Percentiles rank a stretch among this genome's conserved stretches.
Evolutionary conservation across 805 yeast species (phyloP).

Genomic region (Candida coquimbonensis): DNA sequence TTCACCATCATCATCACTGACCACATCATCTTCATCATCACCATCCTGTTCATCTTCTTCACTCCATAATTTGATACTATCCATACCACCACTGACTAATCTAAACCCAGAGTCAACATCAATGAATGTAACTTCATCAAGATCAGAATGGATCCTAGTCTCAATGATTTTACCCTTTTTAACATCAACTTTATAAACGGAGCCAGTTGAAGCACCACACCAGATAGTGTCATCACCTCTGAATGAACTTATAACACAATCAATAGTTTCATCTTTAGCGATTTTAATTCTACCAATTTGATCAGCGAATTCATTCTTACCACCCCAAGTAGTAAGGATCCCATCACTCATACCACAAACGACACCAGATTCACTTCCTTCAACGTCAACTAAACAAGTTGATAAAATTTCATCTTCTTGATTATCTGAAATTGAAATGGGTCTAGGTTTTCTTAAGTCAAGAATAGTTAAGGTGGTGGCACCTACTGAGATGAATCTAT

Average conservation of each 20-base stretch:
- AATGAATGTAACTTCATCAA: constrained; percentile 69
- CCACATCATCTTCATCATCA: not conserved
- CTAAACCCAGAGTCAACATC: constrained; percentile 81
- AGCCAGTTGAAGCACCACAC: constrained; percentile 79
- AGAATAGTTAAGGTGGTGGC: constrained; percentile 74
- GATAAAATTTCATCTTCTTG: constrained; percentile 91
- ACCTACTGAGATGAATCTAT: constrained; percentile 75
- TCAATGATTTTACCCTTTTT: constrained; percentile 58
- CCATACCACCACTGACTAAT: constrained; percentile 79
- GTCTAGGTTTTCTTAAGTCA: constrained; percentile 56
- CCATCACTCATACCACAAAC: constrained; percentile 92
- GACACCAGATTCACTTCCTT: constrained; percentile 48
- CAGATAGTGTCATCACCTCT: constrained; percentile 48
- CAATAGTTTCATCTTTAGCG: constrained; percentile 64
- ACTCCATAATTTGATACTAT: constrained; percentile 71
- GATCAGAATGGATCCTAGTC: constrained; percentile 54
- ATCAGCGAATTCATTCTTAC: constrained; percentile 61
- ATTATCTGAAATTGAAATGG: constrained; percentile 62
- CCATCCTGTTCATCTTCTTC: constrained; percentile 21
- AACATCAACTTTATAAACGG: constrained; percentile 58
- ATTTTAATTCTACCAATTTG: constrained; percentile 74
- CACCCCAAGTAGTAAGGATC: constrained; percentile 77
- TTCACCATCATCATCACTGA: no score
- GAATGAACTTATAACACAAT: constrained; percentile 42
- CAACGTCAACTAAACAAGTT: constrained; percentile 59